These are phyloP conservation scores for Exutisphaerella laricina DNA, from an alignment of 2,329 filamentous ascomycete genomes.

Conservation along the genomic window DNA sequence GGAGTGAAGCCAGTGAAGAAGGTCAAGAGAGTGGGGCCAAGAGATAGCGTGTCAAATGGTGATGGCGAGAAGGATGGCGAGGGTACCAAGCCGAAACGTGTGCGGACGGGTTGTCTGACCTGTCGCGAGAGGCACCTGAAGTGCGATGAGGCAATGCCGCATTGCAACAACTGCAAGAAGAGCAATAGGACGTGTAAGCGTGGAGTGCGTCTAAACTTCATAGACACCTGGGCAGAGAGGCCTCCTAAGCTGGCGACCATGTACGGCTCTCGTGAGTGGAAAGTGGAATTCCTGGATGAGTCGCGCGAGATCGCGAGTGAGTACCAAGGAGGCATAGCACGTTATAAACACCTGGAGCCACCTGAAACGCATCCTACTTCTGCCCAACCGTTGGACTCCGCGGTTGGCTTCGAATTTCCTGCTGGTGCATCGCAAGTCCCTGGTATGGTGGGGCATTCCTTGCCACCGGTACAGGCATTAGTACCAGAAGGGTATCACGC, in stretches of 20 bases:
- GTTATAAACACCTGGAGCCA: conserved; percentile 52
- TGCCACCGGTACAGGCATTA: conserved; percentile 49
- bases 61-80: conserved; percentile 31
- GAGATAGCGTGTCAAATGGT: conserved; percentile 25
- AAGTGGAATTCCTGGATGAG: conserved; percentile 77
- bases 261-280: conserved; percentile 57
- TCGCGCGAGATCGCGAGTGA: conserved; percentile 86
- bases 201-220: conserved; percentile 83
- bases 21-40: conserved; percentile 29
- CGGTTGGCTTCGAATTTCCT: conserved; percentile 22
- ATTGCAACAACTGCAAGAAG: conserved; percentile 77
- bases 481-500: conserved; percentile 44
- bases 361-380: conserved; percentile 3
- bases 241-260: conserved; percentile 55
- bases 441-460: conserved; percentile 41
- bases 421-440: conserved; percentile 9
- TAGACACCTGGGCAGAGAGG: conserved; percentile 69
- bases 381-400: conserved; percentile 27
- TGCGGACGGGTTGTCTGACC: conserved; percentile 84
- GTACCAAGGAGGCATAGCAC: conserved; percentile 71
- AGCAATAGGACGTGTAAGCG: conserved; percentile 80
- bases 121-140: conserved; percentile 87
- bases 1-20: conserved; percentile 29
- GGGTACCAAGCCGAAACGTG: conserved; percentile 65
- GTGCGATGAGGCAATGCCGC: conserved; percentile 69